These are phyloP conservation scores for Stramenopiles sp. DNA, from an alignment of 352 stramenopile species.

Conservation along the genomic window DNA sequence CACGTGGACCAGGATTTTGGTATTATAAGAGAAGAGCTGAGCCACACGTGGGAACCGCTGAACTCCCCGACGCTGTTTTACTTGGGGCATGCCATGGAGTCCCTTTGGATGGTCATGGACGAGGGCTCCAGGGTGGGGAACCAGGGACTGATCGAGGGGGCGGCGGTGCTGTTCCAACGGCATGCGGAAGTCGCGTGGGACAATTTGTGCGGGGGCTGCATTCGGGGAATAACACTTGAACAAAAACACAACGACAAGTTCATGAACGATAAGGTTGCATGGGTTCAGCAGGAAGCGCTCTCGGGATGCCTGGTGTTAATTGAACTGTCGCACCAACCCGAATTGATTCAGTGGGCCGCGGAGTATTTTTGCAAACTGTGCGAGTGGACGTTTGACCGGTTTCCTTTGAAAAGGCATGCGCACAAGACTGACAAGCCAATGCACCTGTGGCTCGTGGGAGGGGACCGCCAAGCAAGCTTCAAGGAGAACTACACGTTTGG, in stretches of 20 bases:
- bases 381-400: neutral
- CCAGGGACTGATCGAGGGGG: neutral
- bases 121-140: neutral
- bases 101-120: slow-evolving; percentile 1
- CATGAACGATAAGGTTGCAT: slow-evolving; percentile 1
- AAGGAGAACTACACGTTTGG: neutral
- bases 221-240: neutral
- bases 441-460: neutral
- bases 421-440: neutral
- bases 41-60: neutral
- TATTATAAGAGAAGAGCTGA: neutral
- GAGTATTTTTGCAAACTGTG: neutral
- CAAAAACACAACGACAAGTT: neutral
- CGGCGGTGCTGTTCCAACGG: neutral
- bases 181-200: neutral
- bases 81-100: neutral
- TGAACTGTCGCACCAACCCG: neutral
- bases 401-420: neutral
- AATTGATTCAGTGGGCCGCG: neutral
- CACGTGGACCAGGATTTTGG: neutral
- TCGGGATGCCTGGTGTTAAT: neutral
- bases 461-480: neutral
- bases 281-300: neutral
- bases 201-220: neutral
- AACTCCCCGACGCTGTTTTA: neutral